Conservation (phyloP, 805 yeast species). For the Candida caryicola region DNA sequence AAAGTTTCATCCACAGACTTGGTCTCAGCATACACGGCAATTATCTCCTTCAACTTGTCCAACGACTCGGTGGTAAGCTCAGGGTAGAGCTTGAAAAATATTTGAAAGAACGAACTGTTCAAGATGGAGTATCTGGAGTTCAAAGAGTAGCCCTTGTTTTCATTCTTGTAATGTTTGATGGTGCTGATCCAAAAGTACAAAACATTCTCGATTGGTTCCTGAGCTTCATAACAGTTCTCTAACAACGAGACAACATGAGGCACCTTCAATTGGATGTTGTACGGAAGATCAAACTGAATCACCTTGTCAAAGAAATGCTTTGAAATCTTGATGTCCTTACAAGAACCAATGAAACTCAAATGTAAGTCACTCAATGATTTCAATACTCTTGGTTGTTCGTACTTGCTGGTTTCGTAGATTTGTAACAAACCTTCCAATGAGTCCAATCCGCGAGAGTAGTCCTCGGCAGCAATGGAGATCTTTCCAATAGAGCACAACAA, state of each 20-base stretch:
- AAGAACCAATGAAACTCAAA: slow-evolving; percentile 72
- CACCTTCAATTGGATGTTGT: slow-evolving; percentile 65
- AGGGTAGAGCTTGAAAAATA: slow-evolving; percentile 62
- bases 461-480: slow-evolving; percentile 64
- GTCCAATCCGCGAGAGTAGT: slow-evolving; percentile 62
- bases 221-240: slow-evolving; percentile 55
- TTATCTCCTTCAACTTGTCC: slow-evolving; percentile 52
- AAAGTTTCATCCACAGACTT: slow-evolving; percentile 75
- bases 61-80: slow-evolving; percentile 54
- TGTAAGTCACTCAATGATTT: slow-evolving; percentile 66
- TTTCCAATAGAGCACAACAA: slow-evolving; percentile 71
- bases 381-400: slow-evolving; percentile 25
- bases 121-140: slow-evolving; percentile 71
- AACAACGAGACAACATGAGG: slow-evolving; percentile 67
- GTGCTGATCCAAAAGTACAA: slow-evolving; percentile 62
- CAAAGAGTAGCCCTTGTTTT: slow-evolving; percentile 47
- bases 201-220: slow-evolving; percentile 57
- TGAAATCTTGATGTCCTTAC: slow-evolving; percentile 69
- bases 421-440: slow-evolving; percentile 60
- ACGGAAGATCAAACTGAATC: slow-evolving; percentile 66
- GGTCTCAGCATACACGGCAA: slow-evolving; percentile 52
- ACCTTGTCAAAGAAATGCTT: slow-evolving; percentile 74
- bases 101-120: slow-evolving; percentile 64
- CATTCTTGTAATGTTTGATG: slow-evolving; percentile 46
- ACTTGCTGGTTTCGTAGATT: slow-evolving; percentile 27